phyloP scores from a whole-genome alignment of 2,329 filamentous ascomycete genomes.

The Cladobotryum protrusum region DNA sequence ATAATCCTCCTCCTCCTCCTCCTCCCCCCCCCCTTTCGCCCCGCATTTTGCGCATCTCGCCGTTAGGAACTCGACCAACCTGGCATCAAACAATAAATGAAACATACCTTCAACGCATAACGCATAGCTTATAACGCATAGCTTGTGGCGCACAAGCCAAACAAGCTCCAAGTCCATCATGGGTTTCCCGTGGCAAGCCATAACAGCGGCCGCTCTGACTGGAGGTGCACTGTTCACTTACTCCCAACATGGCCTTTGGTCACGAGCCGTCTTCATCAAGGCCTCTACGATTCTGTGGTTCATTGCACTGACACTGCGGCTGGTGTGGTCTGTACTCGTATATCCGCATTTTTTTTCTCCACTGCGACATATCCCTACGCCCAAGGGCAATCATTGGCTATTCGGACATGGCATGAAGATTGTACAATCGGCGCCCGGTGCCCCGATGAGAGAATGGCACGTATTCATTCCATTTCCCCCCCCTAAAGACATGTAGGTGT shows the following conservation, averaged over 20 bases:
- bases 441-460: conserved; percentile 45
- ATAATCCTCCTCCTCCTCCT: neutral
- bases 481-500: neutral
- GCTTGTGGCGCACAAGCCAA: neutral
- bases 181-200: conserved; percentile 14
- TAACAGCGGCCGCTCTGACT: conserved; percentile 21
- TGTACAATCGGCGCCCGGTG: conserved; percentile 32
- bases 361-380: conserved; percentile 41
- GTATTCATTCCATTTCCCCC: conserved; percentile 5
- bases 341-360: conserved; percentile 47
- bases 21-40: neutral
- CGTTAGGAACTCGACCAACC: too few relatives aligned
- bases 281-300: conserved; percentile 32
- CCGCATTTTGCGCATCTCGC: neutral
- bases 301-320: conserved; percentile 29
- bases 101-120: too few relatives aligned
- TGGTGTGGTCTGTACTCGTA: conserved; percentile 38
- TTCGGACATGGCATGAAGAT: conserved; percentile 44
- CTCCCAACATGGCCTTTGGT: conserved; percentile 20
- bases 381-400: conserved; percentile 36
- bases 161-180: conserved; percentile 10
- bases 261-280: conserved; percentile 24
- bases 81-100: too few relatives aligned
- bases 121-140: too few relatives aligned
- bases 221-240: conserved; percentile 16